These are phyloP conservation scores for Crucihimalaya himalaica DNA, from an alignment of 345 rosid species.

Conservation along the genomic window DNA sequence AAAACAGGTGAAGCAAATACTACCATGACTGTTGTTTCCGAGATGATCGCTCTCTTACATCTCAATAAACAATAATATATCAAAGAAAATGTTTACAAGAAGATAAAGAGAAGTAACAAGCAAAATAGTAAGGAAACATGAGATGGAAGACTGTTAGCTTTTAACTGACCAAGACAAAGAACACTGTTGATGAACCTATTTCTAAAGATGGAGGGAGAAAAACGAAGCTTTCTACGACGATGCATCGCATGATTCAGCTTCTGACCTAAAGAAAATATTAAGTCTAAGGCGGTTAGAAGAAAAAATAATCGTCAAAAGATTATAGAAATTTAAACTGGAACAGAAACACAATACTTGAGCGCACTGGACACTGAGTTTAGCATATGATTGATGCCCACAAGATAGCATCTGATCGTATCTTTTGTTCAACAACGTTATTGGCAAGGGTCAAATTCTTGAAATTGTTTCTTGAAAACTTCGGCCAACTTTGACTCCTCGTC, in stretches of 20 bases:
- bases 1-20: slow-evolving; percentile 15
- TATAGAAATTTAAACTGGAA: neutral
- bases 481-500: slow-evolving; percentile 69
- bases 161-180: neutral
- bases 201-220: neutral
- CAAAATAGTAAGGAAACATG: neutral
- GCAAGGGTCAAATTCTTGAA: slow-evolving; percentile 70
- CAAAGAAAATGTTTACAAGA: slow-evolving; percentile 8
- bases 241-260: slow-evolving; percentile 15
- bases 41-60: slow-evolving; percentile 23
- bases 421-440: slow-evolving; percentile 35
- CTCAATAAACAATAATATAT: neutral
- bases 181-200: slow-evolving; percentile 6
- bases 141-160: slow-evolving; percentile 11
- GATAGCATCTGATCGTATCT: slow-evolving; percentile 4
- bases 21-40: neutral
- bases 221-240: neutral
- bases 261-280: slow-evolving; percentile 8
- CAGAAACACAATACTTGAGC: slow-evolving; percentile 14
- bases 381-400: slow-evolving; percentile 16
- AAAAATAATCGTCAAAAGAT: neutral
- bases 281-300: slow-evolving; percentile 3
- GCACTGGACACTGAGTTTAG: neutral
- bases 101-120: neutral
- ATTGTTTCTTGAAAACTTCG: slow-evolving; percentile 66